Evolutionary conservation across 495 filamentous ascomycete genomes (phyloP), one percentile per base, ranked within the genome.

Genomic region (Penicillium taxi): DNA sequence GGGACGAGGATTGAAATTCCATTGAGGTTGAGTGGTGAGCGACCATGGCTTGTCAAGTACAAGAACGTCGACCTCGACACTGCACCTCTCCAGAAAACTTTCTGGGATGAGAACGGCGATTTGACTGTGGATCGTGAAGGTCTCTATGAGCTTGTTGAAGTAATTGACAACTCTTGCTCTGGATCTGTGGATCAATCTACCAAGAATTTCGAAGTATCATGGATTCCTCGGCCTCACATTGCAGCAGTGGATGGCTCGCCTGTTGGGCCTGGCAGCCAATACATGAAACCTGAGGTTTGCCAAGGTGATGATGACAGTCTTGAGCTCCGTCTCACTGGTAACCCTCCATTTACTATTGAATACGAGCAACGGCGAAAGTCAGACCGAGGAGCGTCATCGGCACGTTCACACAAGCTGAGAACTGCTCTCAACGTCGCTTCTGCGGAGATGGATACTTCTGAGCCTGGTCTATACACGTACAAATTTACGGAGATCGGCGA

Each of bases 241-340:
- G 71, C 68, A 16, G 56, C 91, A 12, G 55, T 80, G 1, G 75
- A 82, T 37, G 78, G 75, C 23, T 66, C 77, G 5, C 62, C 73
- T 18, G 63, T 87, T 9, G 49, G 59, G 45, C 17, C 53, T 58
- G 35, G 69, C 56, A 35, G 61, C 61, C 24, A 70, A 63, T 37
- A 86, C 50, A 52, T 77, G 41, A 84, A 90, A 56, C 70, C 75
- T n/a, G 78, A 83, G 43, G 78, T 98, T 34, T 98, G 91, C 48
- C 86, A 98, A 61, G 90, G 91, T 12, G 90, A 96, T 32, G 82
- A 90, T 42, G 90, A 95, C 51, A 75, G 78, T 17, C 75, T 94
- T 32, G 89, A 95, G 47, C 61, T 96, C 32, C 64, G 71, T 14
- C 72, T 98, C 41, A 72, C 71, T 42, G 89, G 89, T 70, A 79